Base-by-base conservation (phyloP, 805 yeast genomes). In the Candida bentonensis region DNA sequence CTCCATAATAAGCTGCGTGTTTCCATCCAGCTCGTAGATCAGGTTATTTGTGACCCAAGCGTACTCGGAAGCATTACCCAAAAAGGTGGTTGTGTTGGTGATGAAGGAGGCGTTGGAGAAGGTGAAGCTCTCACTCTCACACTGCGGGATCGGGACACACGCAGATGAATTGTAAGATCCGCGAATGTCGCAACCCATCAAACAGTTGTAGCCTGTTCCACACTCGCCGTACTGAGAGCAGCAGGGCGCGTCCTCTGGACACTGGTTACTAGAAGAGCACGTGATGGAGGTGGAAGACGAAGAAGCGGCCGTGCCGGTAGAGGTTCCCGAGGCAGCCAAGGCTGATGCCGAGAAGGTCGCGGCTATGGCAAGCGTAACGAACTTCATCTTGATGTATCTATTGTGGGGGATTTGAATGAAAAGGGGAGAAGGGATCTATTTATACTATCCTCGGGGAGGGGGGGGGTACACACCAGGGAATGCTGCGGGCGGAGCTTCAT, bases 181-280 rank as follows among this genome's bases (percentile, higher is more conserved):
- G 48, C 77, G 66, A 30, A 92, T 82, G 63, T 87, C 84, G 67
- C 96, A 88, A 26, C 94, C 89, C 48, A 89, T 92, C 43, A 87
- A 68, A 68, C 96, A 88, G 63, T 70, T 71, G 15, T 70, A 60
- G 21, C 94, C 94, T 21, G 78, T 72, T 54, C 94, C 94, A 67
- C 94, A 84, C 25, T 63, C 67, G 42, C 96, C 96, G 52, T 73
- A 79, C 52, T 77, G 79, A 11, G 84, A 76, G 61, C 96, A 87
- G 63, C 96, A 87, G 46, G 96, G 96, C n/a, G 58, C 51, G 40
- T 68, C 70, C 56, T 80, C 76, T 2, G 96, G 96, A 65, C 96
- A 87, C 3, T 67, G 53, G 15, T 55, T 47, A 9, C 76, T 66
- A 7, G 71, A 62, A 49, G 71, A 72, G 64, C 95, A 86, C 4